Conservation (phyloP, 1,284 basidiomycete species). For the Apiotrichum laibachii region DNA sequence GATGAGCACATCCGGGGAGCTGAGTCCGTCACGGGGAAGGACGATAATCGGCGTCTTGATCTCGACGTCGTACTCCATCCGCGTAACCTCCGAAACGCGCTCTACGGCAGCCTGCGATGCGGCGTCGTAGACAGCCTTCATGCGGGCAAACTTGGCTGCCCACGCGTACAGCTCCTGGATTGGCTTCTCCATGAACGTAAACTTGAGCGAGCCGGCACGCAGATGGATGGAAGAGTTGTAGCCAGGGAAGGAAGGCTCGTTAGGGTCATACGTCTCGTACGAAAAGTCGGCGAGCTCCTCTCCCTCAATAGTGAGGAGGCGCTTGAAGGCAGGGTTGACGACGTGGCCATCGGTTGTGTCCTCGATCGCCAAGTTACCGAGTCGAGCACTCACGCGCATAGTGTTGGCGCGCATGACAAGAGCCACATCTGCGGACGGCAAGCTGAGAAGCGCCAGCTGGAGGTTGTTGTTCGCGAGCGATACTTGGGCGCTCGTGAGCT, state of each 20-base stretch:
- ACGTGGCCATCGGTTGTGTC: conserved; percentile 70
- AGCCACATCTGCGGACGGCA: conserved; percentile 87
- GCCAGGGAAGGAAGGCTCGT: conserved; percentile 63
- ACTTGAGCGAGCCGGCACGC: conserved; percentile 83
- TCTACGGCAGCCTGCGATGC: conserved; percentile 87
- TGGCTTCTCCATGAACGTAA: conserved; percentile 85
- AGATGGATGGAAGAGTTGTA: conserved; percentile 84
- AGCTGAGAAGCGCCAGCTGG: conserved; percentile 77
- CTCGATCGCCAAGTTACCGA: conserved; percentile 80
- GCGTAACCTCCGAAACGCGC: conserved; percentile 74
- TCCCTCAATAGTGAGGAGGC: conserved; percentile 91
- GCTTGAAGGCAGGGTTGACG: conserved; percentile 67
- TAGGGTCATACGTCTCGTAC: conserved; percentile 84
- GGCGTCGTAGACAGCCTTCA: conserved; percentile 94
- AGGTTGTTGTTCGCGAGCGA: conserved; percentile 74
- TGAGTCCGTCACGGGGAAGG: conserved; percentile 70
- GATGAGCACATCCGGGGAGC: conserved; percentile 67
- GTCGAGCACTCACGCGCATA: conserved; percentile 74
- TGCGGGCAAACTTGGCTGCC: conserved; percentile 78
- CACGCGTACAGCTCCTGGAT: conserved; percentile 83
- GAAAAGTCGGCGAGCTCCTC: conserved; percentile 92
- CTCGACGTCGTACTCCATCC: conserved; percentile 87
- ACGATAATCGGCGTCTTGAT: conserved; percentile 92
- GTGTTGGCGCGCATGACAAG: conserved; percentile 73
- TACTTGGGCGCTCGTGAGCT: conserved; percentile 86